Percentiles rank a stretch among this genome's conserved stretches.
These are phyloP conservation scores for Gryganskiella cystojenkinii DNA, from an alignment of 192 early-diverging fungal species.

Conservation along the genomic window DNA sequence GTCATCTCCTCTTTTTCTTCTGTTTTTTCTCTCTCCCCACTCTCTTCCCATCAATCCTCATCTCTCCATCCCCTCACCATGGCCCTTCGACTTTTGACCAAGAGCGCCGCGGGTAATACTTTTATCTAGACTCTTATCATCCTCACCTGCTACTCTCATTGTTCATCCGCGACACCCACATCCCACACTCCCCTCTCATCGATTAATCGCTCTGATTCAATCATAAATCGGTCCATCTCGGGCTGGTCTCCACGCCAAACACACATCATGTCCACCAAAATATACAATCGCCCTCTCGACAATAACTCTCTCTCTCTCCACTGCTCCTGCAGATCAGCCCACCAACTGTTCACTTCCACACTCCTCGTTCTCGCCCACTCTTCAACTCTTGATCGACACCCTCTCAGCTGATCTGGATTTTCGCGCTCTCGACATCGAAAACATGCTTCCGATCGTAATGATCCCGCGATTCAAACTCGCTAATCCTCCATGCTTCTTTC, in stretches of 20 bases:
- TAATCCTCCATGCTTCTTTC: not conserved
- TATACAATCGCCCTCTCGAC: too few species aligned
- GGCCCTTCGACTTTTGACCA: conserved; percentile 56
- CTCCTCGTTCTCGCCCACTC: too few species aligned
- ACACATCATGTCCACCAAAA: not conserved
- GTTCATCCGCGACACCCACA: not conserved
- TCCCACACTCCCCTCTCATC: not conserved
- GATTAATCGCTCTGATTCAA: too few species aligned
- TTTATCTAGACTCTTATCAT: not conserved
- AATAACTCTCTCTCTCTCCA: not conserved
- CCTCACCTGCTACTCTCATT: not conserved
- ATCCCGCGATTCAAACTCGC: conserved; percentile 4
- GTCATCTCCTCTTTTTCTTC: conserved; percentile 4
- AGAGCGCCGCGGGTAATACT: conserved; percentile 56
- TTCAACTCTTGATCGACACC: not conserved
- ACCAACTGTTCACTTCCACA: not conserved
- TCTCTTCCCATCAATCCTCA: conserved; percentile 17
- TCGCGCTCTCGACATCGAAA: not conserved
- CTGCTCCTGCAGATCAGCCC: not conserved
- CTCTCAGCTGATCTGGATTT: not conserved
- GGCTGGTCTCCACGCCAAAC: not conserved
- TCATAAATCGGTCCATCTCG: conserved; percentile 4
- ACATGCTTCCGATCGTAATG: not conserved
- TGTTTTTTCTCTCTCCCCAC: conserved; percentile 19
- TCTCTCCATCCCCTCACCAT: conserved; percentile 26